These are phyloP conservation scores for Bjerkandera adusta DNA, from an alignment of 1,284 basidiomycete genomes.

Conservation along the genomic window DNA sequence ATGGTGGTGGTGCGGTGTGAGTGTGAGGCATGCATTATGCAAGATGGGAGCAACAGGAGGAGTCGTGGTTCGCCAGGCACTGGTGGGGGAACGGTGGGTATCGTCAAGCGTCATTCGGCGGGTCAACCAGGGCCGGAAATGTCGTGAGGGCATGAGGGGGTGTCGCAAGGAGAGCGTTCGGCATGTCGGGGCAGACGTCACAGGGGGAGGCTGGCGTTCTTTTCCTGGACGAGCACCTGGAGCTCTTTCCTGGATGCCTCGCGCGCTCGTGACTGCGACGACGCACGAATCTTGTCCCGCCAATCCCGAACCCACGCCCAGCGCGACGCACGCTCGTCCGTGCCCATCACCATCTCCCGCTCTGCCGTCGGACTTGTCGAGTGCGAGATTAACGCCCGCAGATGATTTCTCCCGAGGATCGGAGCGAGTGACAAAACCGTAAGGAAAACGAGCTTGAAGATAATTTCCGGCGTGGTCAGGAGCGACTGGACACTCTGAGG, in stretches of 20 bases:
- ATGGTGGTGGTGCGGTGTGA: neutral
- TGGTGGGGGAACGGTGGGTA: slow-evolving; percentile 2
- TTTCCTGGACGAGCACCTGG: slow-evolving; percentile 28
- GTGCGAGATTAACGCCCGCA: slow-evolving; percentile 53
- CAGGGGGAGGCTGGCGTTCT: slow-evolving; percentile 27
- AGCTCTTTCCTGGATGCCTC: slow-evolving; percentile 24
- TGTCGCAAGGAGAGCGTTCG: neutral
- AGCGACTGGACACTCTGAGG: slow-evolving; percentile 72
- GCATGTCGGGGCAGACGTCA: too few relatives aligned
- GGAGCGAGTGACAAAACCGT: slow-evolving; percentile 77
- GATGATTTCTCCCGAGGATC: slow-evolving; percentile 64
- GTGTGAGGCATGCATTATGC: neutral
- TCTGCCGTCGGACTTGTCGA: slow-evolving; percentile 11
- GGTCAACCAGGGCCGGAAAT: neutral
- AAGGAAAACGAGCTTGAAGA: slow-evolving; percentile 70
- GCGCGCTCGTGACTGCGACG: slow-evolving; percentile 40
- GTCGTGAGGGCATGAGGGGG: slow-evolving; percentile 1
- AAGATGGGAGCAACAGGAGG: neutral
- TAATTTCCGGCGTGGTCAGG: slow-evolving; percentile 66
- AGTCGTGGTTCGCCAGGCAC: neutral
- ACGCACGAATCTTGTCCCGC: slow-evolving; percentile 46
- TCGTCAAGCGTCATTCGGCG: slow-evolving; percentile 6
- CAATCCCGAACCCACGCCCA: slow-evolving; percentile 65
- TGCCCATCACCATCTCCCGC: slow-evolving; percentile 7
- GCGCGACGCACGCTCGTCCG: slow-evolving; percentile 41